Evolutionary conservation across 2,329 filamentous ascomycete genomes (phyloP).

Genomic region (Arachnomyces sp.): DNA sequence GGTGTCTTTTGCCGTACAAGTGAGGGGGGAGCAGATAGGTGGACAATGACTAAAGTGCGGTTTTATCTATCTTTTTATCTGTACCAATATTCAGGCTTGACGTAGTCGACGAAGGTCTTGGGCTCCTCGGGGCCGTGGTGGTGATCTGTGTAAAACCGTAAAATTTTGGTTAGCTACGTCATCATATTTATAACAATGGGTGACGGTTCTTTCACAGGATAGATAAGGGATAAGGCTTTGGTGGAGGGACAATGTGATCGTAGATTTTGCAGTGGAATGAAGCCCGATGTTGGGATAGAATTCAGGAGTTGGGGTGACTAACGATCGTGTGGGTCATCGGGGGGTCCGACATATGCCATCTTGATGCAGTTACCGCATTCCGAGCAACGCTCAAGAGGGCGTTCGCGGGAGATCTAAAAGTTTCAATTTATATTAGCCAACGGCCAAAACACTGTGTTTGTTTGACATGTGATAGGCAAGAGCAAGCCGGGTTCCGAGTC

Average conservation of each 20-base stretch:
- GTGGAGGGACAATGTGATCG: no score
- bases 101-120: constrained; percentile 93
- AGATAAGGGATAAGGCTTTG: no score
- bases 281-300: no score
- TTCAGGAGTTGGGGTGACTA: constrained; percentile 18
- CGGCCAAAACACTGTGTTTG: not conserved
- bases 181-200: not conserved
- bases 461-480: no score
- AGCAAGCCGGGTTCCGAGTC: no score
- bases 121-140: constrained; percentile 63
- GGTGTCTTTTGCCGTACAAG: no score
- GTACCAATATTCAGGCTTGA: constrained; percentile 92
- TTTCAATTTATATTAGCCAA: not conserved
- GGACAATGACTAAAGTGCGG: no score
- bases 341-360: constrained; percentile 90
- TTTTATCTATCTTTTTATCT: constrained; percentile 28
- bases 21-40: no score
- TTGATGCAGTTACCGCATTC: constrained; percentile 97
- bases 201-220: not conserved
- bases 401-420: constrained; percentile 69
- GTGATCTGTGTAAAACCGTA: constrained; percentile 24
- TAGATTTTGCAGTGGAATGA: no score
- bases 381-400: constrained; percentile 87
- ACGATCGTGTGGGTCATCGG: constrained; percentile 61
- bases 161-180: constrained; percentile 8